Percentiles rank a stretch among this genome's conserved stretches.
Evolutionary conservation across 306 rosid genomes (phyloP).

Genomic region (Ormosia semicastrata): DNA sequence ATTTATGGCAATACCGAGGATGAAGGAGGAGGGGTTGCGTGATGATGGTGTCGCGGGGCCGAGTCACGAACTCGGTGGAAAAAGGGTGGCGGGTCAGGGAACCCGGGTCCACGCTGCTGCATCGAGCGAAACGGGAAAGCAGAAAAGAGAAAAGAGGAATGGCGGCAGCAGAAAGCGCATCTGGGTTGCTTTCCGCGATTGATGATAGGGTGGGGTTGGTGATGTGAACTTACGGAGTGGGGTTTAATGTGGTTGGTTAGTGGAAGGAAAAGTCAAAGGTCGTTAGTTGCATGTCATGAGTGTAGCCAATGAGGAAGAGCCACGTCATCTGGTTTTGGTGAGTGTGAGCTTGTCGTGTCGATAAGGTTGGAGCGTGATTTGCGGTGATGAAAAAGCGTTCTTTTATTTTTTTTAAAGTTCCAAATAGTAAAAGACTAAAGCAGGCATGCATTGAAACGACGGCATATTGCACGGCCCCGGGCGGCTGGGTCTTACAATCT

Average conservation of each 20-base stretch:
- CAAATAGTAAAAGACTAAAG: neutral
- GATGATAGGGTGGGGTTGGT: neutral
- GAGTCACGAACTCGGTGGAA: conserved; percentile 52
- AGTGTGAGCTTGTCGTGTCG: neutral
- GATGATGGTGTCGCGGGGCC: conserved; percentile 61
- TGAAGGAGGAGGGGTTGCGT: conserved; percentile 36
- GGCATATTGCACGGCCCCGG: neutral
- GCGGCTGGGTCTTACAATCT: neutral
- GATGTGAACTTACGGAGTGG: neutral
- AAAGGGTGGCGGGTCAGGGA: conserved; percentile 30
- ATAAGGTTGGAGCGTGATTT: conserved; percentile 30
- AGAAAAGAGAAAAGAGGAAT: neutral
- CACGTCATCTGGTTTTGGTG: conserved; percentile 1
- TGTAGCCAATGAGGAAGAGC: neutral
- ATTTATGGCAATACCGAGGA: conserved; percentile 51
- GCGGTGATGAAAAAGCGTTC: neutral
- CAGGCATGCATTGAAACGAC: neutral
- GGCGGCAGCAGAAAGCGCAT: conserved; percentile 21
- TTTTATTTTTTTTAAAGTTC: neutral
- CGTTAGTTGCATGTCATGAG: neutral
- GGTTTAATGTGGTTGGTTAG: conserved; percentile 9
- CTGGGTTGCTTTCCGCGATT: conserved; percentile 8
- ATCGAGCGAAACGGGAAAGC: neutral
- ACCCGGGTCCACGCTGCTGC: conserved; percentile 39
- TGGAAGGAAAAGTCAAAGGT: conserved; percentile 17